Conservation (phyloP, 148 eudicot species). For the Selenicereus undatus region DNA sequence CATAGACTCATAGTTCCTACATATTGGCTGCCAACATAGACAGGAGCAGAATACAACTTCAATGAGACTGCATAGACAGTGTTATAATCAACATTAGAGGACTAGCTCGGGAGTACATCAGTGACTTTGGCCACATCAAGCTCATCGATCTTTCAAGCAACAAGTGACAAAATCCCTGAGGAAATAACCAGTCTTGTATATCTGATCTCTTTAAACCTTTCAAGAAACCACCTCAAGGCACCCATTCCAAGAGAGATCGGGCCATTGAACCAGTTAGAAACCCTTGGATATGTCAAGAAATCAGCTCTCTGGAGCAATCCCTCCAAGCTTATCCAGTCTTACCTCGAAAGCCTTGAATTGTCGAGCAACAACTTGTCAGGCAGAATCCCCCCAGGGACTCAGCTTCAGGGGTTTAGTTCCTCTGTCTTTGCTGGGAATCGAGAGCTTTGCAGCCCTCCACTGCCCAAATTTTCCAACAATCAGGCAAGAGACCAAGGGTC, state of each 20-base stretch:
- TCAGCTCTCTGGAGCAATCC: constrained; percentile 43
- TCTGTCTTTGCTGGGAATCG: constrained; percentile 39
- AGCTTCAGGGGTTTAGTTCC: constrained; percentile 29
- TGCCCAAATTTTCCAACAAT: constrained; percentile 25
- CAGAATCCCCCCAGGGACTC: constrained; percentile 41
- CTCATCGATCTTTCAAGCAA: constrained; percentile 46
- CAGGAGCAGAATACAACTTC: neutral
- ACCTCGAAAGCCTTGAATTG: constrained; percentile 37
- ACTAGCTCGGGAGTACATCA: constrained; percentile 25
- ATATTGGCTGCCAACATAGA: constrained; percentile 7
- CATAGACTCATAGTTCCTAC: neutral
- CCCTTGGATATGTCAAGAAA: constrained; percentile 51
- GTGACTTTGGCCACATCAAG: constrained; percentile 37
- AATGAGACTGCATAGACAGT: constrained; percentile 33
- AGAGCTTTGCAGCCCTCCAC: constrained; percentile 46
- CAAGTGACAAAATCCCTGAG: constrained; percentile 30
- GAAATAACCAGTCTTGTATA: constrained; percentile 30
- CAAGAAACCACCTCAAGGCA: constrained; percentile 44
- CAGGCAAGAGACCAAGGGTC: neutral
- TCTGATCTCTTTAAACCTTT: constrained; percentile 36
- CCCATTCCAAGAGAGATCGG: constrained; percentile 40
- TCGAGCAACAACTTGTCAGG: constrained; percentile 45
- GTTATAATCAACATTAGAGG: constrained; percentile 31
- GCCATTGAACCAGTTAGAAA: constrained; percentile 17
- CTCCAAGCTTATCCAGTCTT: constrained; percentile 33